These are phyloP conservation scores for Aphanoascus verrucosus DNA, from an alignment of 2,329 filamentous ascomycete species.

Conservation along the genomic window DNA sequence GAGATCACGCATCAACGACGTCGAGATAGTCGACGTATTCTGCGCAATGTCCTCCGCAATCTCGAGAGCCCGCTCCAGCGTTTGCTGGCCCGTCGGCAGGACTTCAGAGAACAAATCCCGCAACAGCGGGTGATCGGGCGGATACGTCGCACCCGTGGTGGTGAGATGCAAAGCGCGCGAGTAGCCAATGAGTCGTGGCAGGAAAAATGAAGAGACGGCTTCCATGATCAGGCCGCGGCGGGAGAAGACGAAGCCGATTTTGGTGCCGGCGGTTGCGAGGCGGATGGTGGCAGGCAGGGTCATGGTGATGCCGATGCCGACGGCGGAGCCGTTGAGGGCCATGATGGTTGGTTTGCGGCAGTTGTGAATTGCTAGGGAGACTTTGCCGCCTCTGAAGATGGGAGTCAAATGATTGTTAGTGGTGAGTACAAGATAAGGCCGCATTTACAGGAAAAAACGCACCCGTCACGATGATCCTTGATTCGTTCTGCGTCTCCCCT, in stretches of 20 bases:
- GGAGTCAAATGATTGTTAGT: too few relatives aligned
- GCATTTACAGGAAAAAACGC: slow-evolving; percentile 16
- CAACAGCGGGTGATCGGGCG: slow-evolving; percentile 41
- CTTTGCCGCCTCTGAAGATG: slow-evolving; percentile 29
- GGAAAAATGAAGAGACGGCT: slow-evolving; percentile 59
- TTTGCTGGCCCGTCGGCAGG: slow-evolving; percentile 46
- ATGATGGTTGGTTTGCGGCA: slow-evolving; percentile 49
- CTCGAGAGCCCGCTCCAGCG: slow-evolving; percentile 54
- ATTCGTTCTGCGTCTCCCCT: slow-evolving; percentile 31
- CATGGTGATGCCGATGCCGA: slow-evolving; percentile 50
- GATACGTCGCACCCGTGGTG: slow-evolving; percentile 56
- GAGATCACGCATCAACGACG: slow-evolving; percentile 59
- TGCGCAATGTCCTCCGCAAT: slow-evolving; percentile 56
- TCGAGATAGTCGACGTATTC: slow-evolving; percentile 55
- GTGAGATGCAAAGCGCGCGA: slow-evolving; percentile 53
- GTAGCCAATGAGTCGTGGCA: slow-evolving; percentile 58
- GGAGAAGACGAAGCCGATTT: slow-evolving; percentile 64
- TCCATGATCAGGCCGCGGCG: slow-evolving; percentile 62
- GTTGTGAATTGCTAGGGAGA: slow-evolving; percentile 44
- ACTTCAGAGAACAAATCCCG: slow-evolving; percentile 57
- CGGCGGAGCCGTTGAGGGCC: slow-evolving; percentile 46
- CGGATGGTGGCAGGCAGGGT: slow-evolving; percentile 48
- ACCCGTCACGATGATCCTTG: slow-evolving; percentile 47
- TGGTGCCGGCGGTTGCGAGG: slow-evolving; percentile 47
- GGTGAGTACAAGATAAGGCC: too few relatives aligned